Conservation (phyloP, 306 rosid species). For the Dalbergia cultrata region DNA sequence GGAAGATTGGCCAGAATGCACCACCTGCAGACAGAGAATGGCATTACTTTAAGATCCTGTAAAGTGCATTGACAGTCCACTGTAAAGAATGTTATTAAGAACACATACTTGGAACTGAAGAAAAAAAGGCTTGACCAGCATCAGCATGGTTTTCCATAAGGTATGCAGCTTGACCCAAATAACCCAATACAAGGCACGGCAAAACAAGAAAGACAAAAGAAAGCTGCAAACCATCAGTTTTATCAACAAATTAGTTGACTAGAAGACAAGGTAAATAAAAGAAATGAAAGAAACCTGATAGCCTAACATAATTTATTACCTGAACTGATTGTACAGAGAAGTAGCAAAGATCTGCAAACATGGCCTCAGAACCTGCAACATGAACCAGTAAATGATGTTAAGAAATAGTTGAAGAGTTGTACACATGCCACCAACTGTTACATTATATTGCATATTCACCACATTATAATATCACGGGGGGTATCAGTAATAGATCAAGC, state of each 20-base stretch:
- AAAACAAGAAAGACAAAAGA: conserved; percentile 91
- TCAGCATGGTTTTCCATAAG: conserved; percentile 73
- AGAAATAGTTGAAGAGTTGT: conserved; percentile 36
- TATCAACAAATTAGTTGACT: conserved; percentile 26
- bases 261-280: conserved; percentile 19
- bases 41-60: conserved; percentile 34
- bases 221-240: conserved; percentile 73
- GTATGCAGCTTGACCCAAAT: conserved; percentile 99
- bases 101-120: conserved; percentile 85
- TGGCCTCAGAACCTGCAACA: conserved; percentile 96
- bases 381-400: conserved; percentile 17
- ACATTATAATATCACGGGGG: neutral
- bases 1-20: conserved; percentile 83
- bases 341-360: conserved; percentile 99
- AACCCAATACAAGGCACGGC: conserved; percentile 94
- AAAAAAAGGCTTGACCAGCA: conserved; percentile 74
- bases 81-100: conserved; percentile 21
- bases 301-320: conserved; percentile 58
- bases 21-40: conserved; percentile 63
- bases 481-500: neutral
- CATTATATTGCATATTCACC: conserved; percentile 21
- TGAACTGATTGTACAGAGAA: conserved; percentile 94
- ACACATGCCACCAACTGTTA: conserved; percentile 2
- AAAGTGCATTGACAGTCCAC: conserved; percentile 35
- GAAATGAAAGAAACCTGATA: conserved; percentile 25